Percentiles rank a stretch among this genome's conserved stretches.
Evolutionary conservation across 1,284 basidiomycete species (phyloP).

Genomic region (Heterobasidion annosum): DNA sequence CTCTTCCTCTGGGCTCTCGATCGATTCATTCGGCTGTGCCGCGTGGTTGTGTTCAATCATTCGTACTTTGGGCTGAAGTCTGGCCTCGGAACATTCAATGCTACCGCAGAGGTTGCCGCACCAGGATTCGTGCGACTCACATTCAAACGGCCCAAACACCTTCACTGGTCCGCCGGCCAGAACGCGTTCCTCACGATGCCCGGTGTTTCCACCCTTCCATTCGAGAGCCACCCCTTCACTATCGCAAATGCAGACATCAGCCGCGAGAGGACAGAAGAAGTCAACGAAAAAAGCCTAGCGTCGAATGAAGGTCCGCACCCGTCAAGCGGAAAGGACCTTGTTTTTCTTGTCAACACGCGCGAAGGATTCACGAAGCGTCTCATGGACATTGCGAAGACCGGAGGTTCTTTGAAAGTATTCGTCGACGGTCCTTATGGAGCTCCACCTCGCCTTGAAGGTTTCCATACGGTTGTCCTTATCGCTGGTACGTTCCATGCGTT

Average conservation of each 20-base stretch:
- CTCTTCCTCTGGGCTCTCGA: constrained; percentile 62
- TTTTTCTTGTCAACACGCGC: constrained; percentile 42
- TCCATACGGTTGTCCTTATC: constrained; percentile 26
- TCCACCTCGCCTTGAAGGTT: constrained; percentile 19
- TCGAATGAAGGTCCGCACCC: no score
- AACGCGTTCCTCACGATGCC: constrained; percentile 38
- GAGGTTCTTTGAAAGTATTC: constrained; percentile 20
- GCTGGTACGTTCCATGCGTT: constrained; percentile 18
- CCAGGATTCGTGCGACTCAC: constrained; percentile 43
- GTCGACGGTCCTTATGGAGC: constrained; percentile 37
- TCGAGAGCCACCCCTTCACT: constrained; percentile 42
- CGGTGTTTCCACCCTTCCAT: constrained; percentile 28
- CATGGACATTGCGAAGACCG: constrained; percentile 16
- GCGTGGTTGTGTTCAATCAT: constrained; percentile 45
- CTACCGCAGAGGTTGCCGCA: constrained; percentile 35
- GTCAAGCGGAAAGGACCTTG: constrained; percentile 28
- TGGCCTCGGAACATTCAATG: constrained; percentile 21
- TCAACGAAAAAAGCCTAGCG: neutral
- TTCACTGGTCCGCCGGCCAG: constrained; percentile 43
- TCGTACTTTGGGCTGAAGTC: constrained; percentile 25
- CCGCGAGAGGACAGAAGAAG: constrained; percentile 6
- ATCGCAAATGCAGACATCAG: constrained; percentile 27
- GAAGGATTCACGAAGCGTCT: constrained; percentile 31
- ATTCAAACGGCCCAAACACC: constrained; percentile 28
- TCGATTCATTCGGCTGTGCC: constrained; percentile 39